These are phyloP conservation scores for Amphichorda felina DNA, from an alignment of 2,329 filamentous ascomycete species.

Conservation along the genomic window DNA sequence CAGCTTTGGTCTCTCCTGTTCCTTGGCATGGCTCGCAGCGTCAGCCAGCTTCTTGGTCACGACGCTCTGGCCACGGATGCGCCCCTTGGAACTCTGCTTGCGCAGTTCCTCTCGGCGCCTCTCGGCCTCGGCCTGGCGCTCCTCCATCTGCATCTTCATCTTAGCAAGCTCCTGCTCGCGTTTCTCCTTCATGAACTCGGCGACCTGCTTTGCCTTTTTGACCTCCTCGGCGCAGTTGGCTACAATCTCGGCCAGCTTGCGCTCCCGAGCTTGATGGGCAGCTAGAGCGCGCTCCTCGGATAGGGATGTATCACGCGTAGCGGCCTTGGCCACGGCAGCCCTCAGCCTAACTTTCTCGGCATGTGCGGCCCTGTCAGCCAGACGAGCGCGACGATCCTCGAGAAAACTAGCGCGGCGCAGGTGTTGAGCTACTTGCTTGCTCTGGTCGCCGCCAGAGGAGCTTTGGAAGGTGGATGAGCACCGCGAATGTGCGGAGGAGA, in stretches of 20 bases:
- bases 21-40: slow-evolving; percentile 31
- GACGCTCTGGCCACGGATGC: slow-evolving; percentile 40
- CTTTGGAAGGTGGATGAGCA: slow-evolving; percentile 49
- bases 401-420: slow-evolving; percentile 70
- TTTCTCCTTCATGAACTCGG: slow-evolving; percentile 70
- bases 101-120: slow-evolving; percentile 54
- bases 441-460: slow-evolving; percentile 46
- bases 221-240: slow-evolving; percentile 76
- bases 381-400: slow-evolving; percentile 66
- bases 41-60: slow-evolving; percentile 36
- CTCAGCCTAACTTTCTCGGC: slow-evolving; percentile 72
- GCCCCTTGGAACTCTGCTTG: slow-evolving; percentile 38
- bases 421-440: slow-evolving; percentile 68
- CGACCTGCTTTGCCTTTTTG: slow-evolving; percentile 69
- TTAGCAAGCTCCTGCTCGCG: slow-evolving; percentile 62
- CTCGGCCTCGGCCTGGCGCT: slow-evolving; percentile 68
- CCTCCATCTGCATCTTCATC: slow-evolving; percentile 64
- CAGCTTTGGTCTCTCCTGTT: slow-evolving; percentile 27
- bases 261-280: slow-evolving; percentile 66
- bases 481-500: slow-evolving; percentile 64
- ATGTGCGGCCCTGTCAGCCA: slow-evolving; percentile 71
- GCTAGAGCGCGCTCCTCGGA: slow-evolving; percentile 69
- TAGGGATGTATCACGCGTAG: slow-evolving; percentile 48
- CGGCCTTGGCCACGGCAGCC: slow-evolving; percentile 62
- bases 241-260: slow-evolving; percentile 71